phyloP scores from a whole-genome alignment of 2,329 filamentous ascomycete genomes.

The Leptoxyphium fumago region DNA sequence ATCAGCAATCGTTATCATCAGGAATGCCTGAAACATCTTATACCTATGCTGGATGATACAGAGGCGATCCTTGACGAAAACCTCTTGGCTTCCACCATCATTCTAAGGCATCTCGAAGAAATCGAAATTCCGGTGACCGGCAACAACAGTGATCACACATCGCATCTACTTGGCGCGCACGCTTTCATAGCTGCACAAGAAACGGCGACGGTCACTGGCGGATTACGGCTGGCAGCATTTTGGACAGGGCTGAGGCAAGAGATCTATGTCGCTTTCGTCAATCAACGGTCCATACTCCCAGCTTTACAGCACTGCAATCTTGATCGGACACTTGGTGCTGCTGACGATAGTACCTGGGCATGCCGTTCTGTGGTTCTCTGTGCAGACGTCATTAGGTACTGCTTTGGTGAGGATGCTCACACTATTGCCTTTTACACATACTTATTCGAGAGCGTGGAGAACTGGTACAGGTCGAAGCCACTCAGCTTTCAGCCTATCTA shows the following conservation, averaged over 20 bases:
- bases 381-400: constrained; percentile 49
- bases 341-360: constrained; percentile 42
- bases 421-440: constrained; percentile 26
- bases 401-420: constrained; percentile 34
- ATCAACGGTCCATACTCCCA: constrained; percentile 34
- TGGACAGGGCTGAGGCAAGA: constrained; percentile 46
- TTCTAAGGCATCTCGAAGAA: constrained; percentile 43
- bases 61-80: constrained; percentile 34
- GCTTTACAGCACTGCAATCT: constrained; percentile 37
- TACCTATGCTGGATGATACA: constrained; percentile 30
- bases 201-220: constrained; percentile 19
- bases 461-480: constrained; percentile 35
- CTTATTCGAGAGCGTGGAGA: constrained; percentile 31
- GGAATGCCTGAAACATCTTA: constrained; percentile 37
- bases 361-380: constrained; percentile 48
- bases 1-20: constrained; percentile 40
- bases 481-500: constrained; percentile 42
- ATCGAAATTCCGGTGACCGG: constrained; percentile 28
- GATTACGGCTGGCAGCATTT: constrained; percentile 34
- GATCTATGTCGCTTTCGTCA: constrained; percentile 37
- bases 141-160: constrained; percentile 10
- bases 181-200: constrained; percentile 22
- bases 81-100: constrained; percentile 40
- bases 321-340: constrained; percentile 34
- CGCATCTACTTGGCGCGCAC: constrained; percentile 19